Conservation (phyloP, 2,329 filamentous ascomycete genomes). For the Byssoonygena ceratinophila region DNA sequence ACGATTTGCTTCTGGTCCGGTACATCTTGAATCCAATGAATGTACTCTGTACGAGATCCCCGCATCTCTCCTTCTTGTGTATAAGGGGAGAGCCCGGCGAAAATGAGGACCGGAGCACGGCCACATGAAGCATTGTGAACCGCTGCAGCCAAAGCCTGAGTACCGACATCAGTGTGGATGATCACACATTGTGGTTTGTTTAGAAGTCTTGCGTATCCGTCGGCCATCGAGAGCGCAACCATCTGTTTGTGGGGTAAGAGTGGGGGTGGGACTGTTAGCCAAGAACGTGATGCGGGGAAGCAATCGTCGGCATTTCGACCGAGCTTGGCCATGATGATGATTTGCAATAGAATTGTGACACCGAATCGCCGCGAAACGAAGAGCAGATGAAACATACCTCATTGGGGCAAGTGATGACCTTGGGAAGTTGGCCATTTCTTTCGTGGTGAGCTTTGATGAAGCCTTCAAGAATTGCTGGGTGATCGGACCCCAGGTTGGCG, state of each 20-base stretch:
- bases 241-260: constrained; percentile 43
- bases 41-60: constrained; percentile 70
- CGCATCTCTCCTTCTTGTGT: constrained; percentile 68
- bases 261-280: constrained; percentile 13
- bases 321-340: background rate
- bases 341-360: background rate
- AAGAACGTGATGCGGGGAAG: constrained; percentile 5
- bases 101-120: constrained; percentile 63
- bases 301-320: background rate
- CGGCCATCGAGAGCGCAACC: constrained; percentile 76
- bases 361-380: background rate
- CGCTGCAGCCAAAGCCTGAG: constrained; percentile 64
- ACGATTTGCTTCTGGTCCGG: constrained; percentile 73
- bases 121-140: constrained; percentile 71
- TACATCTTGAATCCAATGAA: constrained; percentile 78
- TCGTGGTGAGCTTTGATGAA: constrained; percentile 67
- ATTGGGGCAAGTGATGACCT: constrained; percentile 68
- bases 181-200: constrained; percentile 66
- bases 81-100: constrained; percentile 66
- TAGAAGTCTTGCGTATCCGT: constrained; percentile 64
- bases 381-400: constrained; percentile 44
- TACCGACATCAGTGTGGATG: constrained; percentile 72
- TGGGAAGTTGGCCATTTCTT: constrained; percentile 53
- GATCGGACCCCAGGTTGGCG: constrained; percentile 46
- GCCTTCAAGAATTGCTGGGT: constrained; percentile 68